These are phyloP conservation scores for Brachypodium distachyon DNA, from an alignment of 202 grass and related monocot genomes.

Conservation along the genomic window DNA sequence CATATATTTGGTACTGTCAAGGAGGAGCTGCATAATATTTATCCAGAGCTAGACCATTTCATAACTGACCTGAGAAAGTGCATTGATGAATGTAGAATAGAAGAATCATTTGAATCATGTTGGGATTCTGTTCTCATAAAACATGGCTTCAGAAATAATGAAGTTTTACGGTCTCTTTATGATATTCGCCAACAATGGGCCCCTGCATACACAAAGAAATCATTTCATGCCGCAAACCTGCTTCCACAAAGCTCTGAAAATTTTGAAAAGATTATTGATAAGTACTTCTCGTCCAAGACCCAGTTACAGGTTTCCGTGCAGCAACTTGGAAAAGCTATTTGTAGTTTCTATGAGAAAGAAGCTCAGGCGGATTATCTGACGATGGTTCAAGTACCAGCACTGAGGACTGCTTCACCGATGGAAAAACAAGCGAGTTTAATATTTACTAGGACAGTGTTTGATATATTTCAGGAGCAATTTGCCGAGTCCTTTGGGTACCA, in stretches of 20 bases:
- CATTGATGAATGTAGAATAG: constrained; percentile 50
- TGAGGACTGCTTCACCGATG: constrained; percentile 75
- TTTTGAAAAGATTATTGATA: constrained; percentile 66
- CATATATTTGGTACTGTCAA: constrained; percentile 54
- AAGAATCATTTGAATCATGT: constrained; percentile 68
- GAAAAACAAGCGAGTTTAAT: constrained; percentile 73
- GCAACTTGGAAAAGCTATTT: constrained; percentile 56
- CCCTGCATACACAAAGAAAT: constrained; percentile 52
- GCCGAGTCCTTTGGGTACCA: constrained; percentile 77
- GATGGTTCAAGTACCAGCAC: constrained; percentile 46
- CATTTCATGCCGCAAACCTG: constrained; percentile 53
- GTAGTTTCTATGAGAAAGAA: constrained; percentile 51
- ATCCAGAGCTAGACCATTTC: constrained; percentile 39
- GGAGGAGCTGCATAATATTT: constrained; percentile 54
- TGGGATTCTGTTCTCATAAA: constrained; percentile 55
- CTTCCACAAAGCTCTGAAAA: constrained; percentile 39
- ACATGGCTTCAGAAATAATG: constrained; percentile 58
- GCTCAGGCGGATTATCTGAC: constrained; percentile 71
- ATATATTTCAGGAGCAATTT: constrained; percentile 87
- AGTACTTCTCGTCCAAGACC: constrained; percentile 61
- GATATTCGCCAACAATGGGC: constrained; percentile 66
- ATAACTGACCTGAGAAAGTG: constrained; percentile 67
- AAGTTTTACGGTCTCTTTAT: constrained; percentile 64
- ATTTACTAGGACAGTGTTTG: constrained; percentile 78
- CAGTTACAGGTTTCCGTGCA: constrained; percentile 45